Conservation (phyloP, 768 basidiomycete genomes). For the Glaciozyma antarctica region DNA sequence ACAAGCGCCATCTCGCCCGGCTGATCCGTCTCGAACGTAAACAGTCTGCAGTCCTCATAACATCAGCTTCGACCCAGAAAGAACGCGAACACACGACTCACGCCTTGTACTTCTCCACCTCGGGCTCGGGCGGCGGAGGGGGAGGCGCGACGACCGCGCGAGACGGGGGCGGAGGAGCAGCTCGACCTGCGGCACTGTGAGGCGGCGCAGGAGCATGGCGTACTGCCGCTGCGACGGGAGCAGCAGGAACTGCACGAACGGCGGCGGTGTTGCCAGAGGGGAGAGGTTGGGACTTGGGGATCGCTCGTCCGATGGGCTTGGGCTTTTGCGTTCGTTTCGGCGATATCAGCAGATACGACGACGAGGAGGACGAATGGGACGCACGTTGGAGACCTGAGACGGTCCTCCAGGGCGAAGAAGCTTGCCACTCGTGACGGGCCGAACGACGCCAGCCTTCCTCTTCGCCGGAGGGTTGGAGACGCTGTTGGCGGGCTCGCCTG, state of each 20-base stretch:
- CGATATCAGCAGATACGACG: slow-evolving; percentile 10
- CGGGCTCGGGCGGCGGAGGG: slow-evolving; percentile 51
- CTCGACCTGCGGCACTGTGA: slow-evolving; percentile 36
- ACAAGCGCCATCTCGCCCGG: slow-evolving; percentile 79
- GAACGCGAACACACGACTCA: slow-evolving; percentile 33
- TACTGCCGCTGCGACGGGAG: slow-evolving; percentile 8
- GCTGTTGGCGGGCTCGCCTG: slow-evolving; percentile 77
- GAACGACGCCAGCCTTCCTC: slow-evolving; percentile 73
- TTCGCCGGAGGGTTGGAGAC: slow-evolving; percentile 73
- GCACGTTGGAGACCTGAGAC: slow-evolving; percentile 13
- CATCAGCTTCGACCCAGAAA: not conserved
- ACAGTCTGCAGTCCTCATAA: slow-evolving; percentile 43
- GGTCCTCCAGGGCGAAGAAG: slow-evolving; percentile 65
- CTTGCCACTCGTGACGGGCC: slow-evolving; percentile 77
- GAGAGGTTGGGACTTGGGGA: slow-evolving; percentile 42
- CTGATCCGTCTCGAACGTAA: slow-evolving; percentile 75
- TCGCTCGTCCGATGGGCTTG: slow-evolving; percentile 55
- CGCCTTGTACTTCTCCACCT: slow-evolving; percentile 67
- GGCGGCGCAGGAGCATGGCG: slow-evolving; percentile 31
- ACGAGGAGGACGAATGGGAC: not conserved
- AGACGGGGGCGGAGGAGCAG: slow-evolving; percentile 46
- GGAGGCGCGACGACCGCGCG: slow-evolving; percentile 46
- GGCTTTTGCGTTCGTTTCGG: slow-evolving; percentile 40
- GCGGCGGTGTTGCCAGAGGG: slow-evolving; percentile 26
- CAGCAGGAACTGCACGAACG: slow-evolving; percentile 30